Evolutionary conservation across 2,329 filamentous ascomycete species (phyloP).

Genomic region (Exophiala phaeomuriformis): DNA sequence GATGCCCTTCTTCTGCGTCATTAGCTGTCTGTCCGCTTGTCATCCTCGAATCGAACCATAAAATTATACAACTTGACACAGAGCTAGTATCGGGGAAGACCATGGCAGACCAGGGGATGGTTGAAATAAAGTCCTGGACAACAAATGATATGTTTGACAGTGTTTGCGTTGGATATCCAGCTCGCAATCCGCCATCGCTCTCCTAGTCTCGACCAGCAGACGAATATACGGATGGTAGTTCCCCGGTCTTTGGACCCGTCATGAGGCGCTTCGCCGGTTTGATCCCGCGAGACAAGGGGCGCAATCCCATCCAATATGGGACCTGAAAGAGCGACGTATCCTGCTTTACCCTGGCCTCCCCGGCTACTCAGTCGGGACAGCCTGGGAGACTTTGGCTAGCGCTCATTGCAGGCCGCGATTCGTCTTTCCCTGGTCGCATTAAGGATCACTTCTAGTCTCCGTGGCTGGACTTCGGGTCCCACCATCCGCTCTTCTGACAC

Average conservation of each 20-base stretch:
- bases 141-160: neutral
- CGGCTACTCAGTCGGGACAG: neutral
- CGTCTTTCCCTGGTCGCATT: neutral
- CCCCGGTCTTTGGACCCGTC: neutral
- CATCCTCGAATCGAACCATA: conserved; percentile 1
- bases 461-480: conserved; percentile 15
- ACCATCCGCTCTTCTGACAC: conserved; percentile 17
- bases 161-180: neutral
- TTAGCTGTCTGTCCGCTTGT: conserved; percentile 3
- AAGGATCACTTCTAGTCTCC: conserved; percentile 6
- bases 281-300: neutral
- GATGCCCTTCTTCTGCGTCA: conserved; percentile 5
- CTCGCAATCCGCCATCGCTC: neutral
- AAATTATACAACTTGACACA: neutral
- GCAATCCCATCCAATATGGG: neutral
- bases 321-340: neutral
- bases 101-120: neutral
- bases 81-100: neutral
- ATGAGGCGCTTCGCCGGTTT: neutral
- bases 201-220: neutral
- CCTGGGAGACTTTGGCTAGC: neutral
- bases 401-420: neutral
- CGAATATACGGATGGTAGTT: neutral
- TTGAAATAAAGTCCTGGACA: neutral
- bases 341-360: neutral